A percentile compares a stretch with the other conserved stretches of the same genome.
phyloP scores from a whole-genome alignment of 371 early-diverging fungal genomes.

The Haplosporangium sp. region DNA sequence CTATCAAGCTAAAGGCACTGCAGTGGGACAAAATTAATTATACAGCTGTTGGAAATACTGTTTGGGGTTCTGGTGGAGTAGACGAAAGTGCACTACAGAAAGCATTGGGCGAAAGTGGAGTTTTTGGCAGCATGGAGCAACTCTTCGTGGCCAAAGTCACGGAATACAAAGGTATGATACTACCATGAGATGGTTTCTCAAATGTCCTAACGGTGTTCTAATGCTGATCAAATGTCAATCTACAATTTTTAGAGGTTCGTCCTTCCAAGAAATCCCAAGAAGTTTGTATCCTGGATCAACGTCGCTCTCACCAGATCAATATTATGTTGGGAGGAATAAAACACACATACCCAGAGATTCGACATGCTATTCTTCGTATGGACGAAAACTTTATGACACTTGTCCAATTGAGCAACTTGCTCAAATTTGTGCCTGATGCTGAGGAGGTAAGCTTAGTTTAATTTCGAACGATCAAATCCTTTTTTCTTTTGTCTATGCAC shows the following conservation, averaged over 20 bases:
- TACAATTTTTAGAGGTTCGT: constrained; percentile 64
- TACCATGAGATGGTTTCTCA: background rate
- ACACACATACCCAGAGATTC: constrained; percentile 73
- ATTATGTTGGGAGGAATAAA: constrained; percentile 82
- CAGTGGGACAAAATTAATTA: constrained; percentile 90
- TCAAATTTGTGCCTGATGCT: constrained; percentile 72
- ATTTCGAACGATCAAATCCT: background rate
- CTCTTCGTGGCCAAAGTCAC: constrained; percentile 81
- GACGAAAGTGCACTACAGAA: constrained; percentile 69
- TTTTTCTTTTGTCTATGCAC: background rate
- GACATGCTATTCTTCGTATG: constrained; percentile 75
- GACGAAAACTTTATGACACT: constrained; percentile 69
- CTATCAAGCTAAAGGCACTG: constrained; percentile 81
- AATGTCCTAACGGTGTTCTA: background rate
- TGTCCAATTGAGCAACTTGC: constrained; percentile 68
- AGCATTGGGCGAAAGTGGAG: constrained; percentile 67
- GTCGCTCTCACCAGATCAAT: constrained; percentile 58
- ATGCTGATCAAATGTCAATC: background rate
- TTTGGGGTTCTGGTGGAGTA: constrained; percentile 68
- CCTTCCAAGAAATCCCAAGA: constrained; percentile 68
- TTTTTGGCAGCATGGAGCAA: constrained; percentile 78
- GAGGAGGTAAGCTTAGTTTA: constrained; percentile 61
- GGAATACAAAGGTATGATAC: constrained; percentile 55
- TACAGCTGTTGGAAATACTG: constrained; percentile 67
- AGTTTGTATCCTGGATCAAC: constrained; percentile 46